phyloP scores from a whole-genome alignment of 1,139 yeast species.

The Lizanozyma gosingica region DNA sequence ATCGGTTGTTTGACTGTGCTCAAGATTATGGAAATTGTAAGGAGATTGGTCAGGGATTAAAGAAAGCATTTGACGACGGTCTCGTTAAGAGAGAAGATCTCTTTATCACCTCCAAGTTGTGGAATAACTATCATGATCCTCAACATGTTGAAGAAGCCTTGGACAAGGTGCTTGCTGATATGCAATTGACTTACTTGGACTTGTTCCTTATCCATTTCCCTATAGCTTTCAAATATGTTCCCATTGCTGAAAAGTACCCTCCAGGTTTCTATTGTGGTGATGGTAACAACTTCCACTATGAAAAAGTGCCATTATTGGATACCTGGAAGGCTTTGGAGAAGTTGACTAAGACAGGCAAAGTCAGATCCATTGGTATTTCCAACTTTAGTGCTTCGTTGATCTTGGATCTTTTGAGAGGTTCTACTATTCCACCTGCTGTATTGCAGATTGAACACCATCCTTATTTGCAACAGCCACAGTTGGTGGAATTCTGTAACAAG shows the following conservation, averaged over 20 bases:
- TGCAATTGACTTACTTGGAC: slow-evolving; percentile 63
- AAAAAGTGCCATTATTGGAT: slow-evolving; percentile 61
- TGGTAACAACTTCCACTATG: slow-evolving; percentile 48
- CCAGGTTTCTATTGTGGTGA: slow-evolving; percentile 64
- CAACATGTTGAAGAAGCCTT: slow-evolving; percentile 50
- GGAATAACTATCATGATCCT: slow-evolving; percentile 73
- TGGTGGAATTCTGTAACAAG: slow-evolving; percentile 54
- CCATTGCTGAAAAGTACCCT: slow-evolving; percentile 67
- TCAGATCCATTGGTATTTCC: slow-evolving; percentile 42
- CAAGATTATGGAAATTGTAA: slow-evolving; percentile 71
- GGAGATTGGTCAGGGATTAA: slow-evolving; percentile 65
- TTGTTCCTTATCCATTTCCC: slow-evolving; percentile 77
- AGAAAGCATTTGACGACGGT: slow-evolving; percentile 57
- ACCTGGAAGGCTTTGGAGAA: slow-evolving; percentile 78
- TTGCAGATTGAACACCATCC: slow-evolving; percentile 93
- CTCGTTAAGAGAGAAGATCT: slow-evolving; percentile 64
- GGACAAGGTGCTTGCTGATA: slow-evolving; percentile 53
- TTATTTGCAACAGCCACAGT: slow-evolving; percentile 67
- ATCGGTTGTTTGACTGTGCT: slow-evolving; percentile 72
- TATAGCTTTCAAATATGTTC: slow-evolving; percentile 63
- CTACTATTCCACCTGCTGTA: slow-evolving; percentile 67
- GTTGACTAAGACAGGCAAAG: slow-evolving; percentile 37
- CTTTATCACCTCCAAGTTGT: slow-evolving; percentile 68
- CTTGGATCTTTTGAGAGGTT: slow-evolving; percentile 65
- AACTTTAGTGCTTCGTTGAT: slow-evolving; percentile 43